Conservation (phyloP, 1,139 yeast genomes). For the Diutina mesorugosa region DNA sequence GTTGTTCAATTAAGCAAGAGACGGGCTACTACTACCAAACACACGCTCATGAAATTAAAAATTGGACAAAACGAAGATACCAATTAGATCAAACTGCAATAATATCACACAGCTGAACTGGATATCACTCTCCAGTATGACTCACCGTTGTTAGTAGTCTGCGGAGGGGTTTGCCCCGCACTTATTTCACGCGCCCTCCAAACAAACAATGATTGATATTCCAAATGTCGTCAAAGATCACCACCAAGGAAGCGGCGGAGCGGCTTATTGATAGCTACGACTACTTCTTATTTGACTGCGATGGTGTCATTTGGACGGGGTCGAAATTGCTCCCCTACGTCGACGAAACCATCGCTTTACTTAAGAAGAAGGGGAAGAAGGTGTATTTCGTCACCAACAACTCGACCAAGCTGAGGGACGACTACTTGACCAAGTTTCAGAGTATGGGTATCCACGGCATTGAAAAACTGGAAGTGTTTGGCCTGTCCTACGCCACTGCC, state of each 20-base stretch:
- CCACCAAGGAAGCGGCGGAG: slow-evolving; percentile 30
- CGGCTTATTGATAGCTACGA: slow-evolving; percentile 54
- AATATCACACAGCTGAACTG: too few species aligned
- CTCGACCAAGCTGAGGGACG: slow-evolving; percentile 76
- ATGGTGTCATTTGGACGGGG: slow-evolving; percentile 38
- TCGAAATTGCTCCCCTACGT: slow-evolving; percentile 31
- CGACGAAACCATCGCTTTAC: slow-evolving; percentile 23
- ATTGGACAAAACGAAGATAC: too few species aligned
- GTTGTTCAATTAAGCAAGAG: too few species aligned
- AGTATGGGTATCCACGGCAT: slow-evolving; percentile 58
- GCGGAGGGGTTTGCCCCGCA: too few species aligned
- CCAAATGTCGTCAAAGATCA: slow-evolving; percentile 13
- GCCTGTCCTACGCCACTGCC: slow-evolving; percentile 87
- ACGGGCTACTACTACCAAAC: too few species aligned
- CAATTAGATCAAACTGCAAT: too few species aligned
- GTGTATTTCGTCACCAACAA: slow-evolving; percentile 88
- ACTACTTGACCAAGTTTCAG: slow-evolving; percentile 64
- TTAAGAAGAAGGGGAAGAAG: slow-evolving; percentile 34
- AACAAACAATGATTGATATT: too few species aligned
- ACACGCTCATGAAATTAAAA: too few species aligned
- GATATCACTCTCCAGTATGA: too few species aligned
- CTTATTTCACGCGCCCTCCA: too few species aligned
- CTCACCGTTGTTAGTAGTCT: too few species aligned
- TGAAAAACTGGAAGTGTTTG: slow-evolving; percentile 66
- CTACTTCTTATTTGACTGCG: slow-evolving; percentile 39